Base-by-base conservation (phyloP, 225 moss, liverwort and hornwort genomes). In the Straminergon stramineum region DNA sequence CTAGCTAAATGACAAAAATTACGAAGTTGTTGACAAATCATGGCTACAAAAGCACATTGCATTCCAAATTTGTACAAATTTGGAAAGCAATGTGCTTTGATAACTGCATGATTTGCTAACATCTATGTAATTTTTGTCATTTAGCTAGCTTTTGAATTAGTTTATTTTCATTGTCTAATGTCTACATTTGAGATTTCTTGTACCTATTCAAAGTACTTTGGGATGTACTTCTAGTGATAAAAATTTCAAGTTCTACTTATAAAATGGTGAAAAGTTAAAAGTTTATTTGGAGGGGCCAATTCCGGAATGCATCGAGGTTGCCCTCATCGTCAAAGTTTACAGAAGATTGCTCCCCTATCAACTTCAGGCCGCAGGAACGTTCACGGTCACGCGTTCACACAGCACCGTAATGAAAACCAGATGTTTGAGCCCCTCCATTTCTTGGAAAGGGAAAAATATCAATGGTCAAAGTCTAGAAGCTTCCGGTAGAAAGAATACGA, bases 181-280 rank as follows among this genome's bases (percentile, higher is more conserved):
- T 34, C 7, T 60, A 60, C 26, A 61, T 61, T 61, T 61, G 61
- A 62, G 27, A 62, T 62, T 61, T 24, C 26, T 62, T 62, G 24
- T 62, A 62, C 5, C 13, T 75, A 45, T 7, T 31, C 1, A 18
- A 11, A 75, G 0, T 31, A 3, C 7, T 51, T 32, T 19, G 0
- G 2, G 1, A 75, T 75, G 2, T 1, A 0, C 7, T 51, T 12
- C 6, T 11, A 31, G 4, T 32, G 5, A 51, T 51, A 4, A 6
- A 75, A 48, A 48, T 45, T 45, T 45, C 11, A 75, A 30, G 1
- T 11, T 48, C 0, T 30, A 45, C 11, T 30, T 75, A 18, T 30
- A 17, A 17, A 30, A 30, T 9, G 35, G 11, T 17, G 31, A 23
- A 15, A 77, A 77, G 3, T 23, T 22, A 14, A 2, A 77, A 55